Evolutionary conservation across 768 basidiomycete species (phyloP).

Genomic region (Daedaleopsis nitida): DNA sequence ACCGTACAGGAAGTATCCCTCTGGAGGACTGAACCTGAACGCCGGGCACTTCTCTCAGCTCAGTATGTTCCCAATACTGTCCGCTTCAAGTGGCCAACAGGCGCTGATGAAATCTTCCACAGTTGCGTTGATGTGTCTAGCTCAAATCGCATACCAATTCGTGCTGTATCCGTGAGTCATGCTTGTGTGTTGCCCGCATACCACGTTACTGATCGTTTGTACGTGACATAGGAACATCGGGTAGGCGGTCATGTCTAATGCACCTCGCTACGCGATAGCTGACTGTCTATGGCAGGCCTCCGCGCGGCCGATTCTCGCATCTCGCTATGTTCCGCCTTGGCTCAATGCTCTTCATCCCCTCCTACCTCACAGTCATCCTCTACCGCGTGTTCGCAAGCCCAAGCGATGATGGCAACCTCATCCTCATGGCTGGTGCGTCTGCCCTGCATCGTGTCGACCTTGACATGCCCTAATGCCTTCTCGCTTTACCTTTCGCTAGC

Average conservation of each 20-base stretch:
- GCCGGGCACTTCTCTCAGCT: slow-evolving; percentile 92
- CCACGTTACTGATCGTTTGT: neutral
- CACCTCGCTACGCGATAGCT: too few relatives aligned
- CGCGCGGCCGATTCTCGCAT: slow-evolving; percentile 80
- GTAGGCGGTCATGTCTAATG: slow-evolving; percentile 18
- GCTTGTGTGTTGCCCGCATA: neutral
- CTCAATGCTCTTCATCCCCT: slow-evolving; percentile 83
- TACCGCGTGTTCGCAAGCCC: slow-evolving; percentile 75
- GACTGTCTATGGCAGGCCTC: slow-evolving; percentile 52
- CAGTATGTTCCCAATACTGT: slow-evolving; percentile 50
- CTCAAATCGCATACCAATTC: slow-evolving; percentile 90
- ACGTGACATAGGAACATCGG: slow-evolving; percentile 36
- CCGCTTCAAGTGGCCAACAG: neutral
- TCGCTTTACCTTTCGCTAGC: slow-evolving; percentile 43
- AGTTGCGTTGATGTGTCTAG: slow-evolving; percentile 95
- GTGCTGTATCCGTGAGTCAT: slow-evolving; percentile 81
- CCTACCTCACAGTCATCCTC: slow-evolving; percentile 78
- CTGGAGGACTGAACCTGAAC: slow-evolving; percentile 89
- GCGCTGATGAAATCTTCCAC: slow-evolving; percentile 10
- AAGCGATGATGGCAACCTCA: slow-evolving; percentile 66
- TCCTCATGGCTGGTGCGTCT: slow-evolving; percentile 78
- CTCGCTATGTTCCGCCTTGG: slow-evolving; percentile 90
- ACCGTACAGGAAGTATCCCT: slow-evolving; percentile 65
- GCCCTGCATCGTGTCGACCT: neutral
- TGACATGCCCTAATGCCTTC: neutral